Evolutionary conservation across 768 basidiomycete species (phyloP).

Genomic region (Serendipita sp.): DNA sequence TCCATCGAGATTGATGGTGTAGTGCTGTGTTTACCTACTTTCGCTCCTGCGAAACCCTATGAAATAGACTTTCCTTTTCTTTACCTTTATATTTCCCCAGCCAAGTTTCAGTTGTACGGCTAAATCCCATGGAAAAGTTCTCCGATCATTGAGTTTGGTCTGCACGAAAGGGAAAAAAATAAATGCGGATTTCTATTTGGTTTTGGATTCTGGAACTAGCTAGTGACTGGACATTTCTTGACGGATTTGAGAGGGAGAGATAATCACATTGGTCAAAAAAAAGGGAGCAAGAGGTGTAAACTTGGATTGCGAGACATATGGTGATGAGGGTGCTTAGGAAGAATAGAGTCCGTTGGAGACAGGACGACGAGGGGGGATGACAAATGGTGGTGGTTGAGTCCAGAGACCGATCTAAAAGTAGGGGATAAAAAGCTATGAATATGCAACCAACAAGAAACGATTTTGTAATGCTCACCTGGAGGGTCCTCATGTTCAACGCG

Average conservation of each 20-base stretch:
- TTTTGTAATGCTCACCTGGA: background rate
- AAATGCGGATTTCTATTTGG: no score
- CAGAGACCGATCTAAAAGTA: background rate
- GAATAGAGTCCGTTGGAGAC: slow-evolving; percentile 4
- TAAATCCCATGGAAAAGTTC: no score
- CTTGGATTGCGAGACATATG: no score
- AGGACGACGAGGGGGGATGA: background rate
- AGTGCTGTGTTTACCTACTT: background rate
- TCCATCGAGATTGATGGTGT: slow-evolving; percentile 2
- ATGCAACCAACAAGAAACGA: background rate
- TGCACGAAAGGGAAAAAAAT: no score
- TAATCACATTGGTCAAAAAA: no score
- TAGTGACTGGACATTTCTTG: no score
- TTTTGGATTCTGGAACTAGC: no score
- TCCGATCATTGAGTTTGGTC: no score
- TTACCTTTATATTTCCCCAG: no score
- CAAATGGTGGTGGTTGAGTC: slow-evolving; percentile 6
- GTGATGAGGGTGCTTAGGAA: background rate
- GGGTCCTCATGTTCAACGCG: background rate
- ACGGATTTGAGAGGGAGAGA: no score
- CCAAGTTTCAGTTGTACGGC: no score
- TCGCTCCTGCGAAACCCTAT: background rate
- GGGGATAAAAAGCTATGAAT: background rate
- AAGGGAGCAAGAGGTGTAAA: no score
- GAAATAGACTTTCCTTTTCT: background rate